Evolutionary conservation across 2,329 filamentous ascomycete species (phyloP), one percentile per base, ranked within the genome.

Genomic region (Parasarocladium wereldwijsianum): DNA sequence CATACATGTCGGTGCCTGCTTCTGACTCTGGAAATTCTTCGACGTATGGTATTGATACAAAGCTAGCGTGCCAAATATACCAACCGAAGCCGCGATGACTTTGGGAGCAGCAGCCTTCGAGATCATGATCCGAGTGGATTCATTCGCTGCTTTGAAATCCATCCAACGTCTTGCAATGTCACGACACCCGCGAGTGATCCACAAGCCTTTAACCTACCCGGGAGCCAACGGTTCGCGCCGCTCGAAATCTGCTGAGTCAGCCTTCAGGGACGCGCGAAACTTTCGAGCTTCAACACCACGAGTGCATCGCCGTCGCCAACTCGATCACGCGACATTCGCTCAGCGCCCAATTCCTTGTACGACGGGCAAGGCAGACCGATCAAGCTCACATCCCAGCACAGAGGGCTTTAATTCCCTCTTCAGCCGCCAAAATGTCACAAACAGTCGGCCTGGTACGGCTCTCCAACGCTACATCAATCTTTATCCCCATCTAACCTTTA

Each of bases 381-480:
- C 19, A 21, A n/a, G 8, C n/a, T 21, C n/a, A 8, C 19, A 21
- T 8, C 19, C 21, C 31, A 23, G 21, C 26, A 14, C 14, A 21
- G 34, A 41, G 40, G 35, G 34, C 42, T 36, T n/a, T 21, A 34
- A 32, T 28, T 25, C 29, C 38, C 38, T 39, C 38, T 21, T 11
- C 23, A 35, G 17, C 34, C 42, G 39, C 42, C 52, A 60, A 34
- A 24, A 87, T 87, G 81, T 86, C 81, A 43, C 80, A 85, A 66
- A 77, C 71, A 40, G 60, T 85, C 47, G 81, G 81, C 46, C 61
- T 78, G 54, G 81, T 86, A 69, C 44, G 54, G 23, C 13, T 14
- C 22, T 20, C 19, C 19, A 17, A 11, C 26, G 24, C 5, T 9
- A 18, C 16, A 12, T 38, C 31, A 29, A 22, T 31, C 13, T 8